Base-by-base conservation (phyloP, 306 rosid species). In the Vigna reflexopilosa region DNA sequence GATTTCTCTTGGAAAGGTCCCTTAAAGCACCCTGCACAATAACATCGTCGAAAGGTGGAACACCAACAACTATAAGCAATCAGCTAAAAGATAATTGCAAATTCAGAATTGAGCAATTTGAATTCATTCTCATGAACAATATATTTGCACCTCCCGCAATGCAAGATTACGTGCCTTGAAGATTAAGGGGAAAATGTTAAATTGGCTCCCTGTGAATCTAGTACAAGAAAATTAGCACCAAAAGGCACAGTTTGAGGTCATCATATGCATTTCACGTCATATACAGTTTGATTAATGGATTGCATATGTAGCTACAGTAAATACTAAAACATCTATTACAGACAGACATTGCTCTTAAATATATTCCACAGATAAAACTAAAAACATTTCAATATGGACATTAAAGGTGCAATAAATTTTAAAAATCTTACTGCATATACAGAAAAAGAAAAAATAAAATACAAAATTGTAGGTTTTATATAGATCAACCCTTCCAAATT, bases 21-120 rank as follows among this genome's bases (percentile, higher is more conserved):
- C 94, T 92, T 86, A 92, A 81, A 76, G 89, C 83, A 66, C 98
- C 97, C 97, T 94, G 86, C 82, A 88, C 72, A 76, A 73, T 69
- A 55, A 49, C 78, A 74, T 65, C 9, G 70, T 72, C 49, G 81
- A 71, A 58, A 64, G 10, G 22, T 64, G 48, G 55, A 75, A 75
- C 61, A 45, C 7, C 78, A 45, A 59, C n/a, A 38, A 63, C 54
- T 55, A 44, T 30, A 34, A 34, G 52, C 57, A 7, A 11, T 26
- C 38, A 57, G 56, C 28, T 47, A 48, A 16, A 34, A 52, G 55
- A 55, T 67, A 19, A 70, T 8, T 36, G 20, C 34, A 80, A 13
- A 80, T 64, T 76, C 82, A 55, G 48, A 70, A 42, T 79, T 20
- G 42, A 59, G 52, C 69, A 50, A 61, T 67, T 73, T 67, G 38